Evolutionary conservation across 2,329 filamentous ascomycete genomes (phyloP), one percentile per base, ranked within the genome.

Genomic region (Colletotrichum melonis): DNA sequence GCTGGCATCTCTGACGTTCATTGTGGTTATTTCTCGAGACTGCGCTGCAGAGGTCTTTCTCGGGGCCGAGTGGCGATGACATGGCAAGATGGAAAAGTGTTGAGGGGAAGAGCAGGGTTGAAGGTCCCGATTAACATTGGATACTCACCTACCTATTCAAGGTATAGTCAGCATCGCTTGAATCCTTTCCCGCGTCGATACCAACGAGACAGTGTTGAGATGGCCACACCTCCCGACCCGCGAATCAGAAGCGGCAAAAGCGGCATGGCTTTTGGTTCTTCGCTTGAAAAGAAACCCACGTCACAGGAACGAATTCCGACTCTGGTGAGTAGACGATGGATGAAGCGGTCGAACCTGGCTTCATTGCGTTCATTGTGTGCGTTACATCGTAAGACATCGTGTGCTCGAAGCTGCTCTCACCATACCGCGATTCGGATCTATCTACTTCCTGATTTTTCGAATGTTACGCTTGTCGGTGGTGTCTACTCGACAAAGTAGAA

Each of bases 1-100:
- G 24, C 65, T 67, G 24, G 75, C 78, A 35, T 79, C 74, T 35
- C 79, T 77, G 42, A 81, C 73, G 63, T 63, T 67, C 63, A 81
- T 26, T n/a, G 49, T 35, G 32, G 32, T 11, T 35, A 28, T 42
- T 3, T 3, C 42, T 38, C 1, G 1, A n/a, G 24, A 0, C 0
- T 14, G 2, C 22, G 22, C 42, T 2, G 8, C 4, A 2, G 42
- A 5, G 6, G 11, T 0, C 11, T 35, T 14, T 14, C 49, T 46
- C 19, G n/a, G 19, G 26, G 57, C 32, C 5, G 2, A n/a, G 32
- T 58, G 3, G 26, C 55, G 55, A 26, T 49, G 42, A 5, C 3
- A 49, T 49, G 42, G 8, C 42, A 49, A 49, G 19, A 22, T 4
- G 7, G 19, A 3, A 49, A 49, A 49, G 2, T 2, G 38, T 19